These are phyloP conservation scores for Ilyonectria destructans DNA, from an alignment of 2,329 filamentous ascomycete genomes.

Conservation along the genomic window DNA sequence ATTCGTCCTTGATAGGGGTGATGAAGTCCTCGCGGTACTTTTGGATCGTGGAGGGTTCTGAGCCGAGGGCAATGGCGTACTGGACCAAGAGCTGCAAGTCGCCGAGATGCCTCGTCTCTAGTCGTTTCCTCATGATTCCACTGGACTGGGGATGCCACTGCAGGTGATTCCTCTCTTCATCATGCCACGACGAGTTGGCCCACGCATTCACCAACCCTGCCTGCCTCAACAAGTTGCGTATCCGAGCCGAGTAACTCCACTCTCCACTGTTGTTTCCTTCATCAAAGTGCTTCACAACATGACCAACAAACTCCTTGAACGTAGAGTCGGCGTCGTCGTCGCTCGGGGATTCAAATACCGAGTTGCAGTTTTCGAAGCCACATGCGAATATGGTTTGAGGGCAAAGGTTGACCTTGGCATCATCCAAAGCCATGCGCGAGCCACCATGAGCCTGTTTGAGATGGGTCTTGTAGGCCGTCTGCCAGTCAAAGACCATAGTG, in stretches of 20 bases:
- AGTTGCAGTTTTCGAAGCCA: constrained; percentile 62
- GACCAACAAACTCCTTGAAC: constrained; percentile 63
- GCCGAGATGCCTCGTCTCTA: constrained; percentile 63
- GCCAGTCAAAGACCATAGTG: constrained; percentile 64
- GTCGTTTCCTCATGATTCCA: constrained; percentile 59
- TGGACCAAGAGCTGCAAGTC: constrained; percentile 58
- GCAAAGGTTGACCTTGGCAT: constrained; percentile 61
- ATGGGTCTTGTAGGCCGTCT: constrained; percentile 64
- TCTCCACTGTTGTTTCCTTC: constrained; percentile 58
- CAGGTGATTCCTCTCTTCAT: constrained; percentile 54
- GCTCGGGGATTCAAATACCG: constrained; percentile 61
- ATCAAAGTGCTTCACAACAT: constrained; percentile 65
- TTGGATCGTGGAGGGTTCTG: constrained; percentile 49
- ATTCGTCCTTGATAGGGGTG: constrained; percentile 56
- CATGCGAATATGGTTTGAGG: constrained; percentile 66
- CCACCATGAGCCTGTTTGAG: constrained; percentile 63
- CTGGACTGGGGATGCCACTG: constrained; percentile 62
- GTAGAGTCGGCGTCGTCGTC: constrained; percentile 58
- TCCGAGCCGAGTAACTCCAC: constrained; percentile 63
- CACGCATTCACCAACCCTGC: constrained; percentile 56
- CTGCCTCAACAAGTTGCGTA: constrained; percentile 64
- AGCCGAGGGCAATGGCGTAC: constrained; percentile 58
- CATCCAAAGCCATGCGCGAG: constrained; percentile 59
- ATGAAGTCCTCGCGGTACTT: constrained; percentile 54
- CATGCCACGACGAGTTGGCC: constrained; percentile 56